phyloP scores from a whole-genome alignment of 2,329 filamentous ascomycete species.

The Talaromyces sp. region DNA sequence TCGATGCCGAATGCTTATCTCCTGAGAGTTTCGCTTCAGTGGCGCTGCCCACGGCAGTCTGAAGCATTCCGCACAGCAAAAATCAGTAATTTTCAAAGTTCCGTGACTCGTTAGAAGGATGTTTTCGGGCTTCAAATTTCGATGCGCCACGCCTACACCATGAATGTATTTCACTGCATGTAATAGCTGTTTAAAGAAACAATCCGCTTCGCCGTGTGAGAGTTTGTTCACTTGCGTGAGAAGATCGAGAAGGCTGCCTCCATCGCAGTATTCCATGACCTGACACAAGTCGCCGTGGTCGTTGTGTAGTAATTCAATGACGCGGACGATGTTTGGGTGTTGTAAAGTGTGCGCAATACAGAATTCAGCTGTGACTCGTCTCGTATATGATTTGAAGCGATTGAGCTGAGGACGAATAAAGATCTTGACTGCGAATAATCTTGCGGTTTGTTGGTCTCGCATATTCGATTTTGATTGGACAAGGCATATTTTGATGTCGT shows the following conservation, averaged over 20 bases:
- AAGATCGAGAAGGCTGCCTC: slow-evolving; percentile 78
- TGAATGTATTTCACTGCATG: slow-evolving; percentile 59
- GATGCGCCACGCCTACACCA: slow-evolving; percentile 77
- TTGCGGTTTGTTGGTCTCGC: slow-evolving; percentile 22
- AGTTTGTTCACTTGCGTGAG: slow-evolving; percentile 73
- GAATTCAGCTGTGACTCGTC: slow-evolving; percentile 6
- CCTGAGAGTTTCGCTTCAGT: not conserved
- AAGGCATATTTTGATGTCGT: slow-evolving; percentile 4
- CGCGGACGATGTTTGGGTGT: slow-evolving; percentile 28
- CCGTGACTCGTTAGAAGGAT: slow-evolving; percentile 76
- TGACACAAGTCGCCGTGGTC: slow-evolving; percentile 26
- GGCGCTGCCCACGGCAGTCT: not conserved
- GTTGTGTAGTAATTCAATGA: slow-evolving; percentile 24
- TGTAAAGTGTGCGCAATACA: slow-evolving; percentile 16
- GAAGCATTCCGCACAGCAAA: slow-evolving; percentile 36
- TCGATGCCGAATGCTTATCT: not conserved
- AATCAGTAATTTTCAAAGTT: slow-evolving; percentile 88
- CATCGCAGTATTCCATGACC: slow-evolving; percentile 55
- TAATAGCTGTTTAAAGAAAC: slow-evolving; percentile 68
- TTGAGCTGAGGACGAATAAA: slow-evolving; percentile 19
- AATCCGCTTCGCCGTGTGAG: slow-evolving; percentile 73
- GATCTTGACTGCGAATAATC: slow-evolving; percentile 24
- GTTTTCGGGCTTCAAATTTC: slow-evolving; percentile 91
- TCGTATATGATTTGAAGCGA: not conserved
- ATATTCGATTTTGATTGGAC: slow-evolving; percentile 17